Conservation (phyloP, 2,329 filamentous ascomycete species). For the Diaporthe sp. region DNA sequence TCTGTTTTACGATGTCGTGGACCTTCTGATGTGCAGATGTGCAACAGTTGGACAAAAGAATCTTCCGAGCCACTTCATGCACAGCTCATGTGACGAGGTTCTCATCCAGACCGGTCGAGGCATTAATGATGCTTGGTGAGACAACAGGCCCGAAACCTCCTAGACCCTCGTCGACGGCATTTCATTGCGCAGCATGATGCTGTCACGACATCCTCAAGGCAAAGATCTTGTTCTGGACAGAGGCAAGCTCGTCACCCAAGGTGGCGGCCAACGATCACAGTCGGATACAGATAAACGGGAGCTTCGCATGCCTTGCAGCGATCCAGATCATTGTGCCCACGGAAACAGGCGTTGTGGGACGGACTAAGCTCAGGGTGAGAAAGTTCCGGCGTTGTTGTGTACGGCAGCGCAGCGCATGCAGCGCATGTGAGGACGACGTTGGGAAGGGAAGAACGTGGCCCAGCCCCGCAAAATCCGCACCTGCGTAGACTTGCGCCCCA, state of each 20-base stretch:
- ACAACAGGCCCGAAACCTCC: background rate
- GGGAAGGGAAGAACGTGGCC: background rate
- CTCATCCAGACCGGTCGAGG: background rate
- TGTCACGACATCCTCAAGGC: background rate
- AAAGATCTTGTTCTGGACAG: background rate
- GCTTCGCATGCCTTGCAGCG: background rate
- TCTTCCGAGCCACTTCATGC: constrained; percentile 30
- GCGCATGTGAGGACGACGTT: background rate
- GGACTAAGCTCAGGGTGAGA: background rate
- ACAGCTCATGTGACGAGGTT: constrained; percentile 23
- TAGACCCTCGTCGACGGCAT: background rate
- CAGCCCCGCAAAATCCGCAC: background rate
- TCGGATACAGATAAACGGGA: background rate
- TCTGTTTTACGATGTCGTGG: constrained; percentile 1
- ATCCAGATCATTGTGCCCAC: constrained; percentile 8
- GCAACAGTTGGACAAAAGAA: background rate
- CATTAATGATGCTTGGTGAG: background rate
- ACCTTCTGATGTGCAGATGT: background rate
- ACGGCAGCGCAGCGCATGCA: background rate
- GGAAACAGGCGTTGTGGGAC: background rate
- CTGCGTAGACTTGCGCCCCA: background rate
- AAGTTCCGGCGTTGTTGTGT: background rate
- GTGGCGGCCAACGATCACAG: background rate
- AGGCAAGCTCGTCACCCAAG: background rate
- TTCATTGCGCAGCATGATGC: background rate